Percentiles rank a stretch among this genome's conserved stretches.
Evolutionary conservation across 2,329 filamentous ascomycete genomes (phyloP).

Genomic region (Penicillium hordei): DNA sequence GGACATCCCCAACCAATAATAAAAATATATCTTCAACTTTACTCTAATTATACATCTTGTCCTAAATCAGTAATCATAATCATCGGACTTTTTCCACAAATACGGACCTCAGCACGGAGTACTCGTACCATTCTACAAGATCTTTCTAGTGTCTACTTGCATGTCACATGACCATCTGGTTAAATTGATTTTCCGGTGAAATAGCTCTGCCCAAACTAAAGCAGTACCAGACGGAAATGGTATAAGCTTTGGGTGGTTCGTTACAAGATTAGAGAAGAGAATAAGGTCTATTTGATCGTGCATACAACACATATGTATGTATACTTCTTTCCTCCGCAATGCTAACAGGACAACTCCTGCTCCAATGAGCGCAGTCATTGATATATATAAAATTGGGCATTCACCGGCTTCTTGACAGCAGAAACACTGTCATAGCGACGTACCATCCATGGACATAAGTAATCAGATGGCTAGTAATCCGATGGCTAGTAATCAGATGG

Average conservation of each 20-base stretch:
- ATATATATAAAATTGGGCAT: background rate
- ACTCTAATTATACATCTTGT: background rate
- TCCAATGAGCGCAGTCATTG: background rate
- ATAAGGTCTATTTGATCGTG: background rate
- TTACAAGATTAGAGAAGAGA: background rate
- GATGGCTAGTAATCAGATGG: background rate
- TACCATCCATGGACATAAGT: background rate
- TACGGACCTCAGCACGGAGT: background rate
- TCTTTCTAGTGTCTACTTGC: background rate
- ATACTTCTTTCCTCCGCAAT: background rate
- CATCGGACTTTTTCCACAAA: background rate
- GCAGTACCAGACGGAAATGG: background rate
- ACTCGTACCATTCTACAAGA: background rate
- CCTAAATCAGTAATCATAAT: background rate
- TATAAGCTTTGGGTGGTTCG: background rate
- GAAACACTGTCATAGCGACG: background rate
- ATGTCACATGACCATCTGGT: background rate
- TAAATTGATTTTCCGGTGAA: background rate
- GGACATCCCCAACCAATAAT: constrained; percentile 35
- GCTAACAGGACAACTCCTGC: background rate
- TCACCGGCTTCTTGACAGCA: background rate
- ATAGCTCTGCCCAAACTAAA: too few relatives aligned
- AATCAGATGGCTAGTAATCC: background rate
- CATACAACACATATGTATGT: background rate
- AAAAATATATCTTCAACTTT: background rate